A percentile compares a stretch with the other conserved stretches of the same genome.
Conservation (phyloP, 768 basidiomycete genomes). For the Boletus rubroflammeus region DNA sequence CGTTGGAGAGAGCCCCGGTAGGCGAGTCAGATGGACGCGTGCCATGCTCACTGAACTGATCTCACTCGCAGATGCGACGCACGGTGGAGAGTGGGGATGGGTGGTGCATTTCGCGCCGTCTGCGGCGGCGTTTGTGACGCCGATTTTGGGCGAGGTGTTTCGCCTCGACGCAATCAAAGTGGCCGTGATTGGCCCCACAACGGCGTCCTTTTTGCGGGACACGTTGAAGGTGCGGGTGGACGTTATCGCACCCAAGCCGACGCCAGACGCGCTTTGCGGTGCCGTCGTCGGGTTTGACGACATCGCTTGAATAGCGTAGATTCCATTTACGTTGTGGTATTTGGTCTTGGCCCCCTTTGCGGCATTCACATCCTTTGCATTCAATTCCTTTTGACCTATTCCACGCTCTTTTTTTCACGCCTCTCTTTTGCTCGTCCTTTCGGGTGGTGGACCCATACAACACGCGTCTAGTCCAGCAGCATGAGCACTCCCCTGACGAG, state of each 20-base stretch:
- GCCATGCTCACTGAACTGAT: background rate
- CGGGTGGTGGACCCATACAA: background rate
- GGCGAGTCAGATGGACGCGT: constrained; percentile 13
- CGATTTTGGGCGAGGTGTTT: constrained; percentile 47
- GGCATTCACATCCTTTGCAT: background rate
- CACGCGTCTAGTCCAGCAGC: constrained; percentile 1
- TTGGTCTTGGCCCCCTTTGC: background rate
- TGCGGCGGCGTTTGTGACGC: constrained; percentile 53
- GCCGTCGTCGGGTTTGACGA: constrained; percentile 27
- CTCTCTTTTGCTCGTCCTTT: background rate
- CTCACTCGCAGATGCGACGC: background rate
- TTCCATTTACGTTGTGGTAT: constrained; percentile 10
- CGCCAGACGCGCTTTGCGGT: constrained; percentile 45
- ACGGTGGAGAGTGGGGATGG: constrained; percentile 47
- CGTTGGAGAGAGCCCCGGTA: constrained; percentile 25
- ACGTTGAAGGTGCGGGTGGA: constrained; percentile 48
- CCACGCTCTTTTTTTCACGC: constrained; percentile 18
- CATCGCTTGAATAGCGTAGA: constrained; percentile 2
- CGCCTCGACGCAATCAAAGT: constrained; percentile 31
- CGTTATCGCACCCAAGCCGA: constrained; percentile 54
- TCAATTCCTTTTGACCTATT: background rate
- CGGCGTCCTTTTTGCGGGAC: constrained; percentile 47
- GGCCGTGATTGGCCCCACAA: constrained; percentile 71
- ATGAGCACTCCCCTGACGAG: constrained; percentile 27
- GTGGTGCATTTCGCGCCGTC: constrained; percentile 77